Percentiles rank a stretch among this genome's conserved stretches.
These are phyloP conservation scores for Piromyces finnis DNA, from an alignment of 192 early-diverging fungal genomes.

Conservation along the genomic window DNA sequence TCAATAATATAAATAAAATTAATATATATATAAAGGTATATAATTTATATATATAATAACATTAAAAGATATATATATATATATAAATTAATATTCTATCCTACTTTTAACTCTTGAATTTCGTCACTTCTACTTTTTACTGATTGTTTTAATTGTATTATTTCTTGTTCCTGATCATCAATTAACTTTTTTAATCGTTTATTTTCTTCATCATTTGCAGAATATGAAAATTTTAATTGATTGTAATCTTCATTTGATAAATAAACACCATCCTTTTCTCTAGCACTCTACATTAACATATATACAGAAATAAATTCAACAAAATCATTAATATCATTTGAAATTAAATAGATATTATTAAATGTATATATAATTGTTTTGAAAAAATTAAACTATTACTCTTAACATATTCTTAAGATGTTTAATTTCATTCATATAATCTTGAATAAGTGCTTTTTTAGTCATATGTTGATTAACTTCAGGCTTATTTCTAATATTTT, in stretches of 20 bases:
- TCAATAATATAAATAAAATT: not conserved
- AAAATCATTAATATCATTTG: not conserved
- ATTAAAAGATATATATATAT: no score
- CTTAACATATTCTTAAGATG: conserved; percentile 56
- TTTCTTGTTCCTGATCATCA: not conserved
- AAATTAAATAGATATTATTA: no score
- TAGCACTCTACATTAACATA: conserved; percentile 5
- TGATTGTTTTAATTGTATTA: not conserved
- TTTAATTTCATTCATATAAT: conserved; percentile 63
- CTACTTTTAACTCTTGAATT: not conserved
- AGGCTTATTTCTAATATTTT: conserved; percentile 58
- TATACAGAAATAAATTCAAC: no score
- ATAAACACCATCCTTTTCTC: conserved; percentile 72
- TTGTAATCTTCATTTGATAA: conserved; percentile 25
- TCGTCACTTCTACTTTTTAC: not conserved
- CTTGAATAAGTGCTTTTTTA: conserved; percentile 58
- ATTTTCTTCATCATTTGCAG: not conserved
- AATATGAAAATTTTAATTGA: not conserved
- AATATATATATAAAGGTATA: no score
- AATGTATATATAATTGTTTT: no score
- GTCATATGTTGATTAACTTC: conserved; percentile 61
- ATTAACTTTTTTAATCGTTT: not conserved
- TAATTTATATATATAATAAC: no score
- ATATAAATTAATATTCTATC: no score
- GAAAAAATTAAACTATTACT: conserved; percentile 4